Base-by-base conservation (phyloP, 805 yeast species). In the Barnettozyma siamensis region DNA sequence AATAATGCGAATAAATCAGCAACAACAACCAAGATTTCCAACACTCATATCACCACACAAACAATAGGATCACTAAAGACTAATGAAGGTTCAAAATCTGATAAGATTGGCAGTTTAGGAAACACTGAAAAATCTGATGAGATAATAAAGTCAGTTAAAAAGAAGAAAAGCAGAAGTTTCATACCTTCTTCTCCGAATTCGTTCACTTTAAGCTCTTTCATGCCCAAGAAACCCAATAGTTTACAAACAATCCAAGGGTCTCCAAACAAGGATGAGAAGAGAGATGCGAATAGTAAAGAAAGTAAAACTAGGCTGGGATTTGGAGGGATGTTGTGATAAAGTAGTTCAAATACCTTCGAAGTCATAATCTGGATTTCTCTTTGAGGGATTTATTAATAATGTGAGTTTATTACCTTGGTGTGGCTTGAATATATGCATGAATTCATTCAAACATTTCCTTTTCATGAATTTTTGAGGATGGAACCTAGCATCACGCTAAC, bases 161-260 rank as follows among this genome's bases (percentile, higher is more conserved):
- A 21, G 24, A 9, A 21, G 24, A 7, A 21, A n/a, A 36, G 31
- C 15, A 27, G 29, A 32, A 31, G 37, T 11, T 10, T 12, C 4
- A 50, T 56, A 11, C 59, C 55, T 8, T 31, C 43, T 5, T 54
- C 59, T 3, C 60, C 59, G n/a, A 51, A 56, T 3, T 54, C 59
- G 2, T 48, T 41, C 33, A 43, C 48, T 15, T 30, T 56, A 40
- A 51, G 52, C 18, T 47, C 58, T 0, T 30, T 54, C n/a, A 36
- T 54, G 7, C 8, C 33, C 4, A 19, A 19, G 7, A 32, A 35
- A 31, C 10, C 46, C 9, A 35, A 36, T 24, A 43, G 41, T 5
- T 12, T 54, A 32, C 57, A 51, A 15, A 46, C 31, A 3, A 54
- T 54, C n/a, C 47, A 50, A 44, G 58, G 57, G 1, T 54, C 58